These are phyloP conservation scores for Hanseniaspora uvarum DNA, from an alignment of 1,139 yeast species.

Conservation along the genomic window DNA sequence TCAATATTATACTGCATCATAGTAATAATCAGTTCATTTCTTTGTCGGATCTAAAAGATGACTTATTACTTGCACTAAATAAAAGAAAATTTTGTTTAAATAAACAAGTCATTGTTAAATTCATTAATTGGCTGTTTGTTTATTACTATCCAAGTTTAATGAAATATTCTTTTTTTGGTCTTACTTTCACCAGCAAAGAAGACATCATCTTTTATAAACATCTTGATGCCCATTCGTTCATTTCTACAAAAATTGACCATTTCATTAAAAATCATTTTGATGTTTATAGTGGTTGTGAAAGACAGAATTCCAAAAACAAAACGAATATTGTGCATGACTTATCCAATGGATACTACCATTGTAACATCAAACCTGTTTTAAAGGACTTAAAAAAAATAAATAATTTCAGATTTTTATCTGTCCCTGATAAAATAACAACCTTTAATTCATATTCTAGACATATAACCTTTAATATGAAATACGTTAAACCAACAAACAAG, in stretches of 20 bases:
- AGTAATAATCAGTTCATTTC: neutral
- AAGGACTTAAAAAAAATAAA: constrained; percentile 38
- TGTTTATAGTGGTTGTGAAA: constrained; percentile 24
- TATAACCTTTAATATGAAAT: neutral
- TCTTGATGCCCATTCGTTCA: constrained; percentile 44
- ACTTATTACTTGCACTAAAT: neutral
- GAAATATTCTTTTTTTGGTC: constrained; percentile 54
- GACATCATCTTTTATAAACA: constrained; percentile 48
- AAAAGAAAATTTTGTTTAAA: neutral
- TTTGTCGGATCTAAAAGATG: neutral
- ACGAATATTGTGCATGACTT: neutral
- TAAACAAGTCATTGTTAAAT: neutral
- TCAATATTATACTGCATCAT: neutral
- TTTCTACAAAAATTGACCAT: constrained; percentile 35
- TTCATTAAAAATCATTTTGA: constrained; percentile 35
- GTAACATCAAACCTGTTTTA: constrained; percentile 7
- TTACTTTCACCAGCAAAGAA: constrained; percentile 41
- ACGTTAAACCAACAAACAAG: constrained; percentile 16
- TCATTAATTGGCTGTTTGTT: constrained; percentile 49
- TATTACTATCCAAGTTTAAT: constrained; percentile 42
- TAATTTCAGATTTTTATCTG: constrained; percentile 52
- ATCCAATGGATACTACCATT: constrained; percentile 19
- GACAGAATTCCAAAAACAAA: neutral
- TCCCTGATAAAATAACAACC: constrained; percentile 33
- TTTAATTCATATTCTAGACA: constrained; percentile 1